Base-by-base conservation (phyloP, 768 basidiomycete species). In the Mrakia blollopis region DNA sequence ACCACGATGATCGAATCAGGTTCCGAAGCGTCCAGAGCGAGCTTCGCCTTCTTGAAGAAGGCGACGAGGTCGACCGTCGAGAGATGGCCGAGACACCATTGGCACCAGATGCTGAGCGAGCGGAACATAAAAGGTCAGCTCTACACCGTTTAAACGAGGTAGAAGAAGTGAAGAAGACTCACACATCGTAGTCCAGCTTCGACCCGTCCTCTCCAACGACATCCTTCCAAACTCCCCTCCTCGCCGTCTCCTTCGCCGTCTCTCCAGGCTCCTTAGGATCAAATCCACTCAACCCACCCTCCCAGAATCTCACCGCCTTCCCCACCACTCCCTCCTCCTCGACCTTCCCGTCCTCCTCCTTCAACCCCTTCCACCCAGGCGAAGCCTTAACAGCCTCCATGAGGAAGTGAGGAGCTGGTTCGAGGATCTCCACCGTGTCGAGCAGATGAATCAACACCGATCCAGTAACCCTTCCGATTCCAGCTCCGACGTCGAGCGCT, bases 401-500 rank as follows among this genome's bases (percentile, higher is more conserved):
- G 14, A 78, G 87, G 83, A 98, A 94, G 41, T 87, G 81, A 21
- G 87, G 87, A 2, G 94, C 92, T 6, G 96, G 97, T 83, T 98
- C 96, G 75, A 96, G 87, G 74, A 96, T 88, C 62, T 94, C 89
- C 68, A 98, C 93, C 80, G 93, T 91, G 32, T 89, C 87, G 79
- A 94, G 88, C 73, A 98, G 89, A 80, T 91, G 91, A n/a, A 98
- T 88, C 47, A 99, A 89, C 18, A 94, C 92, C 79, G 92, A 89
- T 3, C 89, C 86, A 0, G 94, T 96, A 37, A 97, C 94, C 72
- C 96, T 90, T 16, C 96, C 96, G 68, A 99, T 90, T 16, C 96
- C 96, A 9, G 94, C 94, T 61, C 86, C 96, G 76, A 94, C 93
- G 81, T 99, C 96, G 30, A 99, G 87, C 0, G 92, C 94, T 63